Base-by-base conservation (phyloP, 164 flowering plant genomes). In the Houttuynia cordata region DNA sequence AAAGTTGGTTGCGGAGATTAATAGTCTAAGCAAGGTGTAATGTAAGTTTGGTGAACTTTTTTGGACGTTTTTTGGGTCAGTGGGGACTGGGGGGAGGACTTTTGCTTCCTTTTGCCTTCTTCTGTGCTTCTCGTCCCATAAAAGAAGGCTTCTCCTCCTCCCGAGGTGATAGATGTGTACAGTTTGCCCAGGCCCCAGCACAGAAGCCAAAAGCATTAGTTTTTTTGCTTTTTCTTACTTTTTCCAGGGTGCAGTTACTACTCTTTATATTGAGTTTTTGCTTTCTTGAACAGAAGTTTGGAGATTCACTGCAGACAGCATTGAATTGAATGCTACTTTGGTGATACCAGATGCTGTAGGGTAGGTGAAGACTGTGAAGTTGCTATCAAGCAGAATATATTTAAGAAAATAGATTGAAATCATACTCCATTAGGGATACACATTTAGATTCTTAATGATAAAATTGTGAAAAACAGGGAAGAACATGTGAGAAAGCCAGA, bases 71-170 rank as follows among this genome's bases (percentile, higher is more conserved):
- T 52, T 19, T 52, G 55, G 55, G 55, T 52, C 55, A 52, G 55
- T 52, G 19, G 55, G 56, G 24, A 22, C 14, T 53, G 10, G 10
- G 12, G 49, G 1, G 49, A 17, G 8, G 17, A 10, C 49, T 45
- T 45, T 45, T 54, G 30, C 21, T 15, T 30, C 18, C 34, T 24
- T 54, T 30, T 54, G 0, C 57, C 57, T 10, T 54, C 34, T 54
- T 54, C 57, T 54, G 23, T 54, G 23, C 57, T 54, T 54, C 57
- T 54, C 24, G 57, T 54, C 14, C 49, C 57, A 54, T 4, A 19
- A 23, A 54, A 54, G 57, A 54, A 54, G 57, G 18, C 56, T 53
- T 3, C 15, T 13, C 14, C 57, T 23, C 30, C 24, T 54, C 57
- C 57, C 57, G 57, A 54, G 57, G 57, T 45, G 49, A 45, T 45